Conservation (phyloP, 2,329 filamentous ascomycete genomes). For the Rugonectria rugulosa region DNA sequence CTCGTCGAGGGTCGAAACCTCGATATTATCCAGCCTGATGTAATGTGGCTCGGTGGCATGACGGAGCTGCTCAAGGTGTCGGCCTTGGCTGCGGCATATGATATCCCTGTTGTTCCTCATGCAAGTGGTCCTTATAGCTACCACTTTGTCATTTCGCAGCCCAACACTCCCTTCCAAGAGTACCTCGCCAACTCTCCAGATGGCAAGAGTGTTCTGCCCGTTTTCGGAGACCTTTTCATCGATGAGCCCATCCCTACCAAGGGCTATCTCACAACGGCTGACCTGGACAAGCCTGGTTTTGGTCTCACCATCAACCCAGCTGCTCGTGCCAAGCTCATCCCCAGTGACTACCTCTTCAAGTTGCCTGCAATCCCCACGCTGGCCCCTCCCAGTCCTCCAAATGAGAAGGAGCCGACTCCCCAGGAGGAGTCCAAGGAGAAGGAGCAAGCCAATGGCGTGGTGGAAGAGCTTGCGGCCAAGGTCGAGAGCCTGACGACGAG, state of each 20-base stretch:
- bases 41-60: conserved; percentile 96
- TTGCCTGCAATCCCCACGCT: conserved; percentile 63
- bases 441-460: conserved; percentile 33
- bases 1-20: conserved; percentile 90
- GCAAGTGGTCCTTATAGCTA: conserved; percentile 94
- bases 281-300: conserved; percentile 89
- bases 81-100: conserved; percentile 89
- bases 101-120: conserved; percentile 94
- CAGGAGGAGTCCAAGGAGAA: conserved; percentile 25
- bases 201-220: conserved; percentile 86
- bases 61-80: conserved; percentile 91
- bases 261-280: conserved; percentile 80
- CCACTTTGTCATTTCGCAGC: conserved; percentile 93
- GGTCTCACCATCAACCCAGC: conserved; percentile 86
- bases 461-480: conserved; percentile 45
- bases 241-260: conserved; percentile 89
- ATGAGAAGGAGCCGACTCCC: too few relatives aligned
- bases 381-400: conserved; percentile 42
- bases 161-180: conserved; percentile 94
- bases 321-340: conserved; percentile 74
- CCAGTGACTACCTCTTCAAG: conserved; percentile 75
- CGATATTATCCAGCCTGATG: conserved; percentile 93
- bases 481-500: conserved; percentile 44
- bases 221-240: conserved; percentile 89
- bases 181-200: conserved; percentile 94